Percentiles rank a stretch among this genome's conserved stretches.
These are phyloP conservation scores for Geosmithia putterillii DNA, from an alignment of 2,329 filamentous ascomycete genomes.

Conservation along the genomic window DNA sequence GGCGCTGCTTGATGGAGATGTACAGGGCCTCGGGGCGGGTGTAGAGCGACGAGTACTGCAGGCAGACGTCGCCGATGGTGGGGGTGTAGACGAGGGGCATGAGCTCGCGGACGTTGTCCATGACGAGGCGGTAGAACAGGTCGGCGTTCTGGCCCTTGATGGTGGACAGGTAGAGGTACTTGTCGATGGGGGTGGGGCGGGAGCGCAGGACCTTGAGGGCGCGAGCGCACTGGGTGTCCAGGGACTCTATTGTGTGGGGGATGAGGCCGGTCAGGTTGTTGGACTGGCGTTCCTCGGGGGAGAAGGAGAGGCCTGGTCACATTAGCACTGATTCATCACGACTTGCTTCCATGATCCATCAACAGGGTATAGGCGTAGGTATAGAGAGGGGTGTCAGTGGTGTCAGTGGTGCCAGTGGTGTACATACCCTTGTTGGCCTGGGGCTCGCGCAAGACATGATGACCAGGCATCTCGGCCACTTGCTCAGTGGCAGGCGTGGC, in stretches of 20 bases:
- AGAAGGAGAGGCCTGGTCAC: constrained; percentile 46
- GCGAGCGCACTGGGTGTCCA: constrained; percentile 47
- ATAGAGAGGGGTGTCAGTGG: constrained; percentile 1
- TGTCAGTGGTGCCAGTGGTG: too few relatives aligned
- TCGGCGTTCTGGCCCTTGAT: constrained; percentile 67
- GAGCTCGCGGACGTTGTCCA: constrained; percentile 64
- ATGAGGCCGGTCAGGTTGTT: constrained; percentile 57
- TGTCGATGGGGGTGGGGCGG: constrained; percentile 61
- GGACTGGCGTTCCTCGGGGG: constrained; percentile 47
- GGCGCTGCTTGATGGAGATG: constrained; percentile 88
- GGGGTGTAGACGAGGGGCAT: constrained; percentile 82
- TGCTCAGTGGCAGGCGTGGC: constrained; percentile 31
- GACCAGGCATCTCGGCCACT: constrained; percentile 41
- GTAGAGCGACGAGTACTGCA: constrained; percentile 93
- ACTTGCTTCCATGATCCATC: too few relatives aligned
- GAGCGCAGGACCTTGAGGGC: constrained; percentile 65
- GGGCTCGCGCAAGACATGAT: constrained; percentile 49
- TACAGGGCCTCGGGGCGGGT: constrained; percentile 92
- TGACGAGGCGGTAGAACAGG: constrained; percentile 72
- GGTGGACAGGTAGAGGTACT: constrained; percentile 70
- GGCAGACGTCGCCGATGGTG: constrained; percentile 89
- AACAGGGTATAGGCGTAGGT: constrained; percentile 1
- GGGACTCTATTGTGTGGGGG: constrained; percentile 49
- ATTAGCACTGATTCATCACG: too few relatives aligned
- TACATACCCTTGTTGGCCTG: constrained; percentile 53